phyloP scores from a whole-genome alignment of 2,329 filamentous ascomycete genomes.

The Talaromyces marneffei region DNA sequence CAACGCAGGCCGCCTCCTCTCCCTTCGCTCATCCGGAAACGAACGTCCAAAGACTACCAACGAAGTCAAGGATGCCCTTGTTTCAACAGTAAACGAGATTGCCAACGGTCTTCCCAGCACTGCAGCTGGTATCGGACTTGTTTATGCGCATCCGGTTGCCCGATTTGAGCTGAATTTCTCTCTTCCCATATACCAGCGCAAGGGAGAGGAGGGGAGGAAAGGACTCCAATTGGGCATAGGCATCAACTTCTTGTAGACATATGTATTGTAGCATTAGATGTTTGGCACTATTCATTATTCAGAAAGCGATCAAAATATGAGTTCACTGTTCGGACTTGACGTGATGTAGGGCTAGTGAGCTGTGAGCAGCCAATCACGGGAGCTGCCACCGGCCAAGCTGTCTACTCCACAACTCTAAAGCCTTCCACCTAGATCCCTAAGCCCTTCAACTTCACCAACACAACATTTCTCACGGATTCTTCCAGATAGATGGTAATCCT shows the following conservation, averaged over 20 bases:
- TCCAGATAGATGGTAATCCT: neutral
- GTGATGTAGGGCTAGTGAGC: neutral
- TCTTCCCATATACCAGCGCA: constrained; percentile 72
- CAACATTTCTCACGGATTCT: neutral
- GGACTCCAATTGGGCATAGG: constrained; percentile 93
- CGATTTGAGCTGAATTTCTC: constrained; percentile 95
- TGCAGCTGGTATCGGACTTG: constrained; percentile 79
- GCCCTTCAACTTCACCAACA: neutral
- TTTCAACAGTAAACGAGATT: constrained; percentile 63
- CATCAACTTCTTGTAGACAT: constrained; percentile 77
- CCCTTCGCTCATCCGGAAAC: constrained; percentile 56
- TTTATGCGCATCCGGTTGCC: constrained; percentile 91
- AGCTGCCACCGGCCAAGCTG: constrained; percentile 14
- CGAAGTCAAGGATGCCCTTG: constrained; percentile 41
- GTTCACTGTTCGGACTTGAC: neutral
- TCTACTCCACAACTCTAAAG: constrained; percentile 14
- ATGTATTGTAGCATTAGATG: constrained; percentile 7
- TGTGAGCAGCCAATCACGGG: constrained; percentile 8
- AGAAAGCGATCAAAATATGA: neutral
- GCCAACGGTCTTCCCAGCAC: constrained; percentile 72
- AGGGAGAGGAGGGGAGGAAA: constrained; percentile 82
- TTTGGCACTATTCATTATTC: neutral
- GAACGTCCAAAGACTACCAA: constrained; percentile 44
- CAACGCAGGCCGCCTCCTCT: constrained; percentile 80
- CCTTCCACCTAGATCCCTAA: constrained; percentile 1